These are phyloP conservation scores for Fusarium verrucosum DNA, from an alignment of 2,329 filamentous ascomycete species.

Conservation along the genomic window DNA sequence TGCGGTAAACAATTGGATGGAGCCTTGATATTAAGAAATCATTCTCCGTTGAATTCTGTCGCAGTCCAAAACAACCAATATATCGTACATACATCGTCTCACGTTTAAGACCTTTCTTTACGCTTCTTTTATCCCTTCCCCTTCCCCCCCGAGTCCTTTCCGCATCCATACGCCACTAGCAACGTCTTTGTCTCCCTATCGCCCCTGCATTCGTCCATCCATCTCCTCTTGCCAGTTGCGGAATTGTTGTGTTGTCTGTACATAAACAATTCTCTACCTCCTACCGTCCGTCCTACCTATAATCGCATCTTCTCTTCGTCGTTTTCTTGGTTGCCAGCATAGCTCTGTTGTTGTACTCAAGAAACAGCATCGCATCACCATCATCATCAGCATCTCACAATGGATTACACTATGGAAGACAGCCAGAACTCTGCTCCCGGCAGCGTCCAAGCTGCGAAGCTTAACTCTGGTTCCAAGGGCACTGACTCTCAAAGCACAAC, in stretches of 20 bases:
- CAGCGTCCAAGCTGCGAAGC: conserved; percentile 68
- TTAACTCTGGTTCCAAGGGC: conserved; percentile 64
- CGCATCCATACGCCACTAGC: conserved; percentile 16
- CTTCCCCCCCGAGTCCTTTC: not conserved
- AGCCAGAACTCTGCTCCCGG: conserved; percentile 74
- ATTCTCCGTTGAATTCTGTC: conserved; percentile 17
- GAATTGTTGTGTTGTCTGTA: conserved; percentile 24
- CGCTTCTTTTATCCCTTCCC: conserved; percentile 1
- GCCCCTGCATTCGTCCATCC: conserved; percentile 23
- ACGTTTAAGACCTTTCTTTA: conserved; percentile 9
- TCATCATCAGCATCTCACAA: conserved; percentile 38
- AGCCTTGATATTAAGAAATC: conserved; percentile 32
- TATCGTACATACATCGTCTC: conserved; percentile 8
- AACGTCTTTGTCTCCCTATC: conserved; percentile 14
- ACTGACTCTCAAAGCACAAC: conserved; percentile 78
- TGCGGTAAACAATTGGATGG: conserved; percentile 46
- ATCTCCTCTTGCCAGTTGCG: conserved; percentile 38
- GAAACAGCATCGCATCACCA: conserved; percentile 3
- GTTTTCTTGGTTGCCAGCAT: conserved; percentile 16
- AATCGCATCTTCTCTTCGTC: not conserved
- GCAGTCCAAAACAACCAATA: conserved; percentile 33
- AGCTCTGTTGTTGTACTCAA: conserved; percentile 1
- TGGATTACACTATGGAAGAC: conserved; percentile 61
- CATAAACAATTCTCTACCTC: conserved; percentile 18
- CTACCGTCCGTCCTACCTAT: conserved; percentile 12